These are phyloP conservation scores for Brettanomyces bruxellensis DNA, from an alignment of 805 yeast genomes.

Conservation along the genomic window DNA sequence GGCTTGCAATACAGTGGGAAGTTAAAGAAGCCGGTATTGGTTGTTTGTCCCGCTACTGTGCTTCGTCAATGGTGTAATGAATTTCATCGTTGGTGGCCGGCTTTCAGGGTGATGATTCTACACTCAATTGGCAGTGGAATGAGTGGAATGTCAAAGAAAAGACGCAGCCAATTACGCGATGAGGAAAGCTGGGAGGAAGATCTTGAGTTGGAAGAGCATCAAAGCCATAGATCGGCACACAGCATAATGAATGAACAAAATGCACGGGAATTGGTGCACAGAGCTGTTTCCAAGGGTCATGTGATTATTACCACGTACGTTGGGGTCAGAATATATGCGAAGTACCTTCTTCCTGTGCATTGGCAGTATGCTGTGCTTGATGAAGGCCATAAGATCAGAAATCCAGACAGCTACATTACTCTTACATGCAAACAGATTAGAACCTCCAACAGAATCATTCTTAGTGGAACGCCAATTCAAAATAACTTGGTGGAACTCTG, in stretches of 20 bases:
- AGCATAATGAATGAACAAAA: slow-evolving; percentile 21
- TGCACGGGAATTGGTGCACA: slow-evolving; percentile 38
- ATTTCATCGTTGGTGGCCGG: slow-evolving; percentile 97
- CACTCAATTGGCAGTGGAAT: slow-evolving; percentile 93
- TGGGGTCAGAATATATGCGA: slow-evolving; percentile 29
- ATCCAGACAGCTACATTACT: slow-evolving; percentile 86
- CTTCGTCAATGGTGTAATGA: slow-evolving; percentile 96
- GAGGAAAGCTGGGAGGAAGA: slow-evolving; percentile 37
- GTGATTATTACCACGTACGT: slow-evolving; percentile 88
- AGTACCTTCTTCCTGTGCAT: slow-evolving; percentile 58
- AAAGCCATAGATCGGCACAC: slow-evolving; percentile 16
- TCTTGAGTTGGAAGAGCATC: slow-evolving; percentile 37
- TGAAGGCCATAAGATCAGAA: slow-evolving; percentile 95
- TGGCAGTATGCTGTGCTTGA: slow-evolving; percentile 93
- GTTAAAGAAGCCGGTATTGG: slow-evolving; percentile 66
- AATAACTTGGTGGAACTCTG: slow-evolving; percentile 87
- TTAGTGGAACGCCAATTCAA: slow-evolving; percentile 96
- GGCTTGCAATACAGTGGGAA: slow-evolving; percentile 78
- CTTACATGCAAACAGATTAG: slow-evolving; percentile 74
- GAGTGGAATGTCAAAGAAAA: slow-evolving; percentile 23
- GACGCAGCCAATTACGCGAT: slow-evolving; percentile 22
- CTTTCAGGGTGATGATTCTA: slow-evolving; percentile 72
- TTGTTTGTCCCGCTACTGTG: slow-evolving; percentile 96
- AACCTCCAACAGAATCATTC: slow-evolving; percentile 76
- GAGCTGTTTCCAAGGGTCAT: slow-evolving; percentile 63